Percentiles rank a stretch among this genome's conserved stretches.
Evolutionary conservation across 176 grass and related monocot genomes (phyloP).

Genomic region (Tuctoria greenei): DNA sequence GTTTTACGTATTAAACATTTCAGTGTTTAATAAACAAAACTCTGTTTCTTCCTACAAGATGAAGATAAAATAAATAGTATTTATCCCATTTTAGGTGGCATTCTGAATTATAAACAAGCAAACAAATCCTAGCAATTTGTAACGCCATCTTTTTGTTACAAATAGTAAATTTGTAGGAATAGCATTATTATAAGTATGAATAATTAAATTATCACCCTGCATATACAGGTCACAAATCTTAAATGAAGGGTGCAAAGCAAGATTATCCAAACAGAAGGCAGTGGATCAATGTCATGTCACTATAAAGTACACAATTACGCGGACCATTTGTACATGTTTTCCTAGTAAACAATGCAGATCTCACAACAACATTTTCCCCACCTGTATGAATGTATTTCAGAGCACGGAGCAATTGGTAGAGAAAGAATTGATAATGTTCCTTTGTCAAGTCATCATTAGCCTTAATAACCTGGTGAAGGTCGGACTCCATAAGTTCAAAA

Average conservation of each 20-base stretch:
- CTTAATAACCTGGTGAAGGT: slow-evolving; percentile 99
- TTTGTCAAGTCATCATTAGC: slow-evolving; percentile 97
- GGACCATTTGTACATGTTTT: neutral
- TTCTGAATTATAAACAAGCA: neutral
- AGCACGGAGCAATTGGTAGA: slow-evolving; percentile 94
- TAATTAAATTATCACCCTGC: neutral
- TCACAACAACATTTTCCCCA: slow-evolving; percentile 20
- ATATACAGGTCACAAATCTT: slow-evolving; percentile 12
- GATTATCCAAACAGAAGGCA: slow-evolving; percentile 17
- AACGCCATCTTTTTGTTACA: neutral
- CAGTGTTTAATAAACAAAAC: neutral
- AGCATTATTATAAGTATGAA: neutral
- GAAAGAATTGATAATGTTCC: slow-evolving; percentile 99
- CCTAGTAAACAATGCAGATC: neutral
- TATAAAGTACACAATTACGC: neutral
- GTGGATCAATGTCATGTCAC: slow-evolving; percentile 7
- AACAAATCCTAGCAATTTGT: neutral
- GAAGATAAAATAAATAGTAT: neutral
- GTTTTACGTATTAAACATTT: neutral
- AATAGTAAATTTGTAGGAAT: neutral
- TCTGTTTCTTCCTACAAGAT: neutral
- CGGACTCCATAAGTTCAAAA: slow-evolving; percentile 98
- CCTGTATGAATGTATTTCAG: slow-evolving; percentile 99
- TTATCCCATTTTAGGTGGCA: neutral
- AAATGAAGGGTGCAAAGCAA: neutral